Evolutionary conservation across 78 protist genomes (phyloP).

Genomic region (Monosiga brevicollis): DNA sequence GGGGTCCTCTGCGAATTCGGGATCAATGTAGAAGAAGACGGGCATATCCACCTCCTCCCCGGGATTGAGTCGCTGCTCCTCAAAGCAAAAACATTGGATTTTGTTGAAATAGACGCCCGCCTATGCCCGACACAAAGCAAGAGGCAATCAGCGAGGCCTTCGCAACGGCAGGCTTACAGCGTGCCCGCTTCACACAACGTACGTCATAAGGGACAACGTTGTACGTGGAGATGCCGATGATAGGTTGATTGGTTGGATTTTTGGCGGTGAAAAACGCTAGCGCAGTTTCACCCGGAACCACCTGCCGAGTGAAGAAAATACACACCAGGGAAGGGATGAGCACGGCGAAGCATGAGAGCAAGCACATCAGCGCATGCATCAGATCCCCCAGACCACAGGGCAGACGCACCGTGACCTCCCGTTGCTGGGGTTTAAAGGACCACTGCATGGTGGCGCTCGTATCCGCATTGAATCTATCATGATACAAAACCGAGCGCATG

Average conservation of each 20-base stretch:
- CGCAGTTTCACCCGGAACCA: slow-evolving; percentile 58
- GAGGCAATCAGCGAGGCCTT: not conserved
- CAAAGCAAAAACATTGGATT: slow-evolving; percentile 90
- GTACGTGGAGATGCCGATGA: slow-evolving; percentile 72
- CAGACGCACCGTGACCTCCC: not conserved
- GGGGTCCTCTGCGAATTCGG: slow-evolving; percentile 66
- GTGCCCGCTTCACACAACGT: not conserved
- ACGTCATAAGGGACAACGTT: slow-evolving; percentile 68
- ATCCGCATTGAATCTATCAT: slow-evolving; percentile 31
- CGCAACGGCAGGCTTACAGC: not conserved
- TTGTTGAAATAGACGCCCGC: slow-evolving; percentile 75
- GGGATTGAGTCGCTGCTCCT: slow-evolving; percentile 72
- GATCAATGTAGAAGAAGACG: slow-evolving; percentile 88
- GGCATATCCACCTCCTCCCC: slow-evolving; percentile 87
- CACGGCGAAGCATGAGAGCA: not conserved
- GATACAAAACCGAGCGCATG: not conserved
- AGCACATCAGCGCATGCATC: not conserved
- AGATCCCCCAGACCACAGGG: not conserved
- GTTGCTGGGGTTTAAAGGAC: slow-evolving; percentile 31
- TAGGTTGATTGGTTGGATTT: slow-evolving; percentile 58
- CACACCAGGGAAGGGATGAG: not conserved
- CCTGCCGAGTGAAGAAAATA: not conserved
- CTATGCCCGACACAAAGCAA: not conserved
- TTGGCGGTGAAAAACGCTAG: slow-evolving; percentile 70
- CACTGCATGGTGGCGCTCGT: slow-evolving; percentile 19